phyloP scores from a whole-genome alignment of 2,329 filamentous ascomycete species.

The Phoma sp. region DNA sequence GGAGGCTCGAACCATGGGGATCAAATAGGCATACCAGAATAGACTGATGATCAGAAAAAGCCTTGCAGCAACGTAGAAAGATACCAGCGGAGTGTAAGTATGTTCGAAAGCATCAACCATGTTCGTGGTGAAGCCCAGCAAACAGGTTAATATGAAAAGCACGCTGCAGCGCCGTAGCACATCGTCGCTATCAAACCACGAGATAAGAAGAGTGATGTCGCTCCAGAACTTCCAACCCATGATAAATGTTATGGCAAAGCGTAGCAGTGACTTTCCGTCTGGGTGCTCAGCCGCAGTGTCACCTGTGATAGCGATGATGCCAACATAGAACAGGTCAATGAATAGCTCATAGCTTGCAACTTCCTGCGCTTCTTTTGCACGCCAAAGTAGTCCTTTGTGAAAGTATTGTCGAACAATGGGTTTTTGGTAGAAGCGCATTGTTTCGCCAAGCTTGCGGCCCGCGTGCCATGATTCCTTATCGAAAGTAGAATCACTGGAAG shows the following conservation, averaged over 20 bases:
- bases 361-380: conserved; percentile 65
- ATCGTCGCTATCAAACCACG: conserved; percentile 70
- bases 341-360: conserved; percentile 71
- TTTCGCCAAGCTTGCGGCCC: conserved; percentile 49
- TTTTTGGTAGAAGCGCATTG: conserved; percentile 65
- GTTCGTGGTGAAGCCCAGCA: conserved; percentile 70
- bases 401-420: conserved; percentile 71
- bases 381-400: conserved; percentile 70
- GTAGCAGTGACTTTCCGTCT: conserved; percentile 62
- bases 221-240: conserved; percentile 71
- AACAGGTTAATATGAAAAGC: conserved; percentile 66
- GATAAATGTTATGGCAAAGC: conserved; percentile 68
- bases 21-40: conserved; percentile 54
- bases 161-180: conserved; percentile 66
- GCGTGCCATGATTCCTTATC: conserved; percentile 49
- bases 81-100: conserved; percentile 66
- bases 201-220: conserved; percentile 64
- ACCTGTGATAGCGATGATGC: conserved; percentile 70
- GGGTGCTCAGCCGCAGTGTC: conserved; percentile 66
- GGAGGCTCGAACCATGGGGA: conserved; percentile 65
- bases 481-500: conserved; percentile 31
- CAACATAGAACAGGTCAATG: conserved; percentile 69
- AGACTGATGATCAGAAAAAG: conserved; percentile 62
- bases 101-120: conserved; percentile 62
- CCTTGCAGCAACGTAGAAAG: conserved; percentile 66